Conservation (phyloP, 768 basidiomycete species). For the Mycena floridula region DNA sequence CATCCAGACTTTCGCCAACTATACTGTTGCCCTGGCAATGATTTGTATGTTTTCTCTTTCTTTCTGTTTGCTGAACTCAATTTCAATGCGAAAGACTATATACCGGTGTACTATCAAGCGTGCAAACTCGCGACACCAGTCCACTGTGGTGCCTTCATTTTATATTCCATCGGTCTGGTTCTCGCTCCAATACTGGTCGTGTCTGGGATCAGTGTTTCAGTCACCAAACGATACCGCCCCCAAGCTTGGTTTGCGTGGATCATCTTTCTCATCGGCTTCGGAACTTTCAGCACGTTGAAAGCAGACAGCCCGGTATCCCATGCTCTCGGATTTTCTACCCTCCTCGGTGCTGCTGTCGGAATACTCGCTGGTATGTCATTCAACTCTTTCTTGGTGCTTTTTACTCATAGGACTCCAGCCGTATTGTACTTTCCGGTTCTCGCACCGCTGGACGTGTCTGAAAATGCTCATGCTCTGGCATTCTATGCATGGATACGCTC, state of each 20-base stretch:
- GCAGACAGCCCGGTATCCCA: conserved; percentile 6
- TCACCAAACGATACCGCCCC: conserved; percentile 25
- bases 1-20: background rate
- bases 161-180: conserved; percentile 25
- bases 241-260: conserved; percentile 20
- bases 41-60: background rate
- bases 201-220: conserved; percentile 26
- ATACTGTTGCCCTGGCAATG: background rate
- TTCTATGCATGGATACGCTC: conserved; percentile 19
- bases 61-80: background rate
- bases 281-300: conserved; percentile 20
- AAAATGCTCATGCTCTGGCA: conserved; percentile 29
- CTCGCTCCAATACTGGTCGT: conserved; percentile 21
- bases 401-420: too few species aligned
- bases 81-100: background rate
- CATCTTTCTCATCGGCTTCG: conserved; percentile 24
- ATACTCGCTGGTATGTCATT: too few species aligned
- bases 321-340: conserved; percentile 15
- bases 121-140: conserved; percentile 26
- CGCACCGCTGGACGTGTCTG: conserved; percentile 24
- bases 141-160: conserved; percentile 17
- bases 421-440: conserved; percentile 22
- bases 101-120: conserved; percentile 18
- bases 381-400: too few species aligned
- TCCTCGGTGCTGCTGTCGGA: conserved; percentile 25